phyloP scores from a whole-genome alignment of 1,139 yeast species.

The Taphrina pruni region DNA sequence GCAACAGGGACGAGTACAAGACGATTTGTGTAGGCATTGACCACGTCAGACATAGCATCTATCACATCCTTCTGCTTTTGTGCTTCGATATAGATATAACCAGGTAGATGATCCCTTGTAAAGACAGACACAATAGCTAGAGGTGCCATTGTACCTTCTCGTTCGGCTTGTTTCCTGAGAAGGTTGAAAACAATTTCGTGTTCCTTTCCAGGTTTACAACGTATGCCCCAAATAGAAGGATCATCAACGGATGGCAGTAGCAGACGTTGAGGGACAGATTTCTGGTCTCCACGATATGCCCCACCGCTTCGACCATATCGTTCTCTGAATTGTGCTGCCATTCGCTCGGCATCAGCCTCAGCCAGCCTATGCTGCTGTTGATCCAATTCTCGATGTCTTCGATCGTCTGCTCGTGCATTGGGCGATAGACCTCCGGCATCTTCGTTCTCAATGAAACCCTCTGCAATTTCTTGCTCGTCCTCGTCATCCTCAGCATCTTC shows the following conservation, averaged over 20 bases:
- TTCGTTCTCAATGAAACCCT: slow-evolving; percentile 58
- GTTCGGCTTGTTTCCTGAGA: slow-evolving; percentile 74
- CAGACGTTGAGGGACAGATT: slow-evolving; percentile 89
- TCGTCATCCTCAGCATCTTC: slow-evolving; percentile 95
- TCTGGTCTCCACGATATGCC: slow-evolving; percentile 85
- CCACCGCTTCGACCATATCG: slow-evolving; percentile 87
- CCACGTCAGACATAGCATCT: slow-evolving; percentile 84
- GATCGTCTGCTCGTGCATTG: slow-evolving; percentile 57
- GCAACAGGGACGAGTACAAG: slow-evolving; percentile 83
- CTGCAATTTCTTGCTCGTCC: slow-evolving; percentile 79
- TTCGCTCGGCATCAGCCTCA: slow-evolving; percentile 92
- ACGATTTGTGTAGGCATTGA: slow-evolving; percentile 71
- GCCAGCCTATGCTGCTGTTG: slow-evolving; percentile 86
- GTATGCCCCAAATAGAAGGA: slow-evolving; percentile 93
- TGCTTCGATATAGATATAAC: slow-evolving; percentile 93
- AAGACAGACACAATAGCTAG: slow-evolving; percentile 85
- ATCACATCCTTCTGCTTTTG: slow-evolving; percentile 91
- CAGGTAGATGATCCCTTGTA: slow-evolving; percentile 90
- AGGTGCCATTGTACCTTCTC: slow-evolving; percentile 66
- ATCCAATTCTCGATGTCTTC: slow-evolving; percentile 90
- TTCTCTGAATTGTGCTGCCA: slow-evolving; percentile 91
- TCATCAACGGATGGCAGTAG: slow-evolving; percentile 94
- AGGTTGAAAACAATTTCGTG: slow-evolving; percentile 85
- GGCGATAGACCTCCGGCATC: slow-evolving; percentile 58
- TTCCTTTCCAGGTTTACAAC: slow-evolving; percentile 92